phyloP scores from a whole-genome alignment of 306 rosid genomes.

The Potentilla sterilis region DNA sequence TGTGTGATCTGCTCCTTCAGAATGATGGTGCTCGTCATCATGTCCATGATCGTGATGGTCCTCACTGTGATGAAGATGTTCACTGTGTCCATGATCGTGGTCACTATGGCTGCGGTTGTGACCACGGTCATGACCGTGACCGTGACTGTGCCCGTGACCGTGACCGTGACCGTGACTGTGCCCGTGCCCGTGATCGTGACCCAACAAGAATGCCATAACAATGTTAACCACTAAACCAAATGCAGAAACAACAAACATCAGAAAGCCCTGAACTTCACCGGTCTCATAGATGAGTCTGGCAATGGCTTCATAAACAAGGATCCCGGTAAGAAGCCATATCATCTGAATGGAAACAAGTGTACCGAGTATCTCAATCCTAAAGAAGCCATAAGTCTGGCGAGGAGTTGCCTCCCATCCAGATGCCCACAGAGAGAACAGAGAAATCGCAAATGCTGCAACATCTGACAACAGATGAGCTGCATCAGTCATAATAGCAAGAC shows the following conservation, averaged over 20 bases:
- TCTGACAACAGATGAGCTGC: conserved; percentile 62
- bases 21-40: conserved; percentile 30
- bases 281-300: conserved; percentile 40
- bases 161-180: conserved; percentile 27
- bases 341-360: conserved; percentile 65
- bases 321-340: conserved; percentile 73
- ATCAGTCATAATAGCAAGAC: conserved; percentile 68
- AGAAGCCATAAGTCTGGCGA: conserved; percentile 64
- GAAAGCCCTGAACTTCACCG: conserved; percentile 54
- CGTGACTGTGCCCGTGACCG: conserved; percentile 15
- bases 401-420: conserved; percentile 68
- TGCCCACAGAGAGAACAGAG: conserved; percentile 58
- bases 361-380: conserved; percentile 56
- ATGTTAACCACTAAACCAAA: conserved; percentile 54
- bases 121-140: conserved; percentile 35
- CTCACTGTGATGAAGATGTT: conserved; percentile 31
- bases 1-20: conserved; percentile 5
- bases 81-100: conserved; percentile 29
- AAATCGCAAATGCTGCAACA: conserved; percentile 67
- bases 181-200: conserved; percentile 45
- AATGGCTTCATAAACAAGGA: conserved; percentile 60
- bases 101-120: conserved; percentile 13
- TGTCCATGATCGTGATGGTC: conserved; percentile 18
- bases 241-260: conserved; percentile 57
- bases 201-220: conserved; percentile 54